Base-by-base conservation (phyloP, 352 stramenopile species). In the Phytophthora hybrid region DNA sequence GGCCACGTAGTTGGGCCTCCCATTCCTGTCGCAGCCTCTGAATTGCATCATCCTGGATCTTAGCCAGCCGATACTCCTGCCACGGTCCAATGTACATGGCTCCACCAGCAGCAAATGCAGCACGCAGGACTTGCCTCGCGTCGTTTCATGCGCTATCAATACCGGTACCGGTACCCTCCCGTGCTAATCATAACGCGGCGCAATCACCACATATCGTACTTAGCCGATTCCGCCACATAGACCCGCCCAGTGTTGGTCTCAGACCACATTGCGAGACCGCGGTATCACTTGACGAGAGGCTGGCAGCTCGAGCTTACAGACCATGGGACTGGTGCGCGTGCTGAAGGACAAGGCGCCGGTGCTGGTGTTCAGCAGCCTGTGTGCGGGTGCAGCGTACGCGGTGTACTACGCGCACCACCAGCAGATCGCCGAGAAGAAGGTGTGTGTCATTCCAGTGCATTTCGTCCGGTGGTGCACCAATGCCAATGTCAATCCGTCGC, bases 41-140 rank as follows among this genome's bases (percentile, higher is more conserved):
- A 44, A 94, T 84, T 32, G 85, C 84, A 71, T 93, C 81, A 39
- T 93, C 84, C 75, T 96, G 87, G 75, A 96, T 87, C 79, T 94
- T 93, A 21, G 89, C 87, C 55, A 94, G 83, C 4, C 88, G 85
- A 72, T 94, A 96, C 75, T 96, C 87, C 67, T 96, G 89, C 86
- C 87, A 96, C 59, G 87, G 89, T 18, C 89, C 87, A 67, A 96
- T 93, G 73, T 93, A 94, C 86, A 94, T 96, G 74, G 37, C 65
- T 55, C 18, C 31, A 26, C 4, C 41, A 26, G 13, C 23, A 63
- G 21, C 55, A 26, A 71, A 63, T 66, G 51, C n/a, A 39, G 59
- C 47, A 41, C 1, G 23, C 23, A 18, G 16, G 14, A 37, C 44
- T 54, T 32, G 23, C 1, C 29, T 68, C 29, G 34, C 52, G 58